Evolutionary conservation across 164 flowering plant genomes (phyloP).

Genomic region (Aristolochia contorta): DNA sequence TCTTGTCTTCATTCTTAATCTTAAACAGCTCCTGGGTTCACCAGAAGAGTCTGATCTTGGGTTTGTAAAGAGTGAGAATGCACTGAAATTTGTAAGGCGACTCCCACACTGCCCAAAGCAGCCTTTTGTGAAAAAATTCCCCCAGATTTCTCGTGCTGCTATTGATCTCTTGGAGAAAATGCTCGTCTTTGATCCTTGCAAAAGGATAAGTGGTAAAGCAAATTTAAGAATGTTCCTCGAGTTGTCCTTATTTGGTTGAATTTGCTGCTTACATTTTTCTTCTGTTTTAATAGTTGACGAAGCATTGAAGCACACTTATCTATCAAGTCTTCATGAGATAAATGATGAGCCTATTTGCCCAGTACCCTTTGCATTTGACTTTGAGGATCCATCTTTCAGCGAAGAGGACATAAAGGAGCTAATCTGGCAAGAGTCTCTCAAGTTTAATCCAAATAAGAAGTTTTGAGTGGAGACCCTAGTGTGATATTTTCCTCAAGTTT

Average conservation of each 20-base stretch:
- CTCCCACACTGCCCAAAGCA: slow-evolving; percentile 41
- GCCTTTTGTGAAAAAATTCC: slow-evolving; percentile 45
- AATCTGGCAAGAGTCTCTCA: slow-evolving; percentile 59
- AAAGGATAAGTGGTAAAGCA: slow-evolving; percentile 70
- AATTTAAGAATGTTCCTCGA: background rate
- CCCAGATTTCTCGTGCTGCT: slow-evolving; percentile 51
- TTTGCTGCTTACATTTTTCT: background rate
- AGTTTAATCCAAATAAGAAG: slow-evolving; percentile 45
- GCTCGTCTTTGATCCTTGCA: slow-evolving; percentile 92
- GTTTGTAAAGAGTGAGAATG: slow-evolving; percentile 43
- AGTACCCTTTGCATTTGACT: slow-evolving; percentile 65
- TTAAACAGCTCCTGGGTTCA: slow-evolving; percentile 35
- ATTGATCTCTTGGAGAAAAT: slow-evolving; percentile 79
- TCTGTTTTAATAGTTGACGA: slow-evolving; percentile 50
- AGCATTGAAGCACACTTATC: slow-evolving; percentile 74
- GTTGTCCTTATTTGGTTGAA: background rate
- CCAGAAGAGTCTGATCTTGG: slow-evolving; percentile 49
- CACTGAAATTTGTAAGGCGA: slow-evolving; percentile 33
- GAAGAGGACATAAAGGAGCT: slow-evolving; percentile 87
- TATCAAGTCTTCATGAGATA: slow-evolving; percentile 76
- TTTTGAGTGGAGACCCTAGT: too few species aligned
- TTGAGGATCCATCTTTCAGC: slow-evolving; percentile 51
- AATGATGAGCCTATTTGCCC: slow-evolving; percentile 83
- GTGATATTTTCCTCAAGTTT: background rate
- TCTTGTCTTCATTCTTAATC: background rate